phyloP scores from a whole-genome alignment of 2,329 filamentous ascomycete species.

The Fulvia fulva region DNA sequence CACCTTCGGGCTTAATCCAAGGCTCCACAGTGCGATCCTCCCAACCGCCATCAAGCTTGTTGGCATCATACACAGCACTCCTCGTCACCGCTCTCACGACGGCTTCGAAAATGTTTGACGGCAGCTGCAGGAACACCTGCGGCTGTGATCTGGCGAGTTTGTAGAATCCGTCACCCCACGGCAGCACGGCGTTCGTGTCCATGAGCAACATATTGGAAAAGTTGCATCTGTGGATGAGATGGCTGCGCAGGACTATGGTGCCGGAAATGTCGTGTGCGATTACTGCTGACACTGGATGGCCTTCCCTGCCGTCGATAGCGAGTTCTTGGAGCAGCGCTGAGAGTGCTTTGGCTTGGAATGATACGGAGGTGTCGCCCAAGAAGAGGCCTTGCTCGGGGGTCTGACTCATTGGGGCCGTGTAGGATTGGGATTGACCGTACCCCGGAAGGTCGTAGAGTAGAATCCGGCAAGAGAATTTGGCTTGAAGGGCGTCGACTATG shows the following conservation, averaged over 20 bases:
- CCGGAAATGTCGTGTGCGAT: slow-evolving; percentile 47
- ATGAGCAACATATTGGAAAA: slow-evolving; percentile 42
- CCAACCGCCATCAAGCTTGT: slow-evolving; percentile 27
- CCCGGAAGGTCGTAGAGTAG: slow-evolving; percentile 47
- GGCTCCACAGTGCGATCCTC: slow-evolving; percentile 38
- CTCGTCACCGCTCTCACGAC: slow-evolving; percentile 41
- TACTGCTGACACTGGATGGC: slow-evolving; percentile 32
- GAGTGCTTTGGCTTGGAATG: slow-evolving; percentile 38
- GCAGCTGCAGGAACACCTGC: slow-evolving; percentile 31
- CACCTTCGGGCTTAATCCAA: slow-evolving; percentile 21
- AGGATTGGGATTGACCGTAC: slow-evolving; percentile 39
- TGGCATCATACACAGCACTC: slow-evolving; percentile 34
- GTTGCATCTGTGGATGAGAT: slow-evolving; percentile 36
- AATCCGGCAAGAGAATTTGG: slow-evolving; percentile 31
- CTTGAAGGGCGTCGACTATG: slow-evolving; percentile 36
- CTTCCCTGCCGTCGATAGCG: slow-evolving; percentile 19
- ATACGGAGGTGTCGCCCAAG: slow-evolving; percentile 36
- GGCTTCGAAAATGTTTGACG: slow-evolving; percentile 33
- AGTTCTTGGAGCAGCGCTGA: slow-evolving; percentile 39
- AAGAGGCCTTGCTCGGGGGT: slow-evolving; percentile 11
- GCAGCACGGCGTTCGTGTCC: slow-evolving; percentile 43
- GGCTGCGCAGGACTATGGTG: slow-evolving; percentile 38
- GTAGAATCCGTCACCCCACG: slow-evolving; percentile 45
- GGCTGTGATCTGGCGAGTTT: slow-evolving; percentile 34
- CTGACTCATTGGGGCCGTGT: slow-evolving; percentile 22